Evolutionary conservation across 345 rosid species (phyloP).

Genomic region (Eutrema heterophyllum): DNA sequence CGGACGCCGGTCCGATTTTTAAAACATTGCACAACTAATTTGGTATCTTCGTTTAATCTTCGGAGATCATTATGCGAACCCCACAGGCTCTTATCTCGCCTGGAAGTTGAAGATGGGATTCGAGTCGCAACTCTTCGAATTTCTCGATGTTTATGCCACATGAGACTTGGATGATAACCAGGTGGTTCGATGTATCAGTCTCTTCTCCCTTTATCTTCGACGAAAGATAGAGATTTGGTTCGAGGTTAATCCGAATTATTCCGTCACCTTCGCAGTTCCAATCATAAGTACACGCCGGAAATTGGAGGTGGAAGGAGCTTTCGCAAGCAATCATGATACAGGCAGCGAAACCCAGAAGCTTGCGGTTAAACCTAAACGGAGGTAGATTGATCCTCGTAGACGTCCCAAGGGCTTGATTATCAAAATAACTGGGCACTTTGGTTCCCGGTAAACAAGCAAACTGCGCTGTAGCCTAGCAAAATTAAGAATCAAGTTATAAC

Average conservation of each 20-base stretch:
- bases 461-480: too few species aligned
- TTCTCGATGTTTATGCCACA: neutral
- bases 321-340: neutral
- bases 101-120: conserved; percentile 1
- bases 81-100: neutral
- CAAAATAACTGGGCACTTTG: neutral
- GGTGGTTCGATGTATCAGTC: neutral
- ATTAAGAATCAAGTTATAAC: too few species aligned
- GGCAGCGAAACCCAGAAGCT: neutral
- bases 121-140: too few species aligned
- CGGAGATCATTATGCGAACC: neutral
- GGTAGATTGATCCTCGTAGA: neutral
- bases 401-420: neutral
- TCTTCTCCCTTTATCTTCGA: neutral
- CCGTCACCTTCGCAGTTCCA: neutral
- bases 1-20: too few species aligned
- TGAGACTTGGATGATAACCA: neutral
- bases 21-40: too few species aligned
- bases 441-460: neutral
- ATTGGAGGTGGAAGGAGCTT: neutral
- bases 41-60: too few species aligned
- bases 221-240: neutral
- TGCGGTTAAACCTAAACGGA: neutral
- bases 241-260: neutral
- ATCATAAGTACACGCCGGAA: neutral